Percentiles rank a stretch among this genome's conserved stretches.
Conservation (phyloP, 2,329 filamentous ascomycete genomes). For the Whalleya microplaca region DNA sequence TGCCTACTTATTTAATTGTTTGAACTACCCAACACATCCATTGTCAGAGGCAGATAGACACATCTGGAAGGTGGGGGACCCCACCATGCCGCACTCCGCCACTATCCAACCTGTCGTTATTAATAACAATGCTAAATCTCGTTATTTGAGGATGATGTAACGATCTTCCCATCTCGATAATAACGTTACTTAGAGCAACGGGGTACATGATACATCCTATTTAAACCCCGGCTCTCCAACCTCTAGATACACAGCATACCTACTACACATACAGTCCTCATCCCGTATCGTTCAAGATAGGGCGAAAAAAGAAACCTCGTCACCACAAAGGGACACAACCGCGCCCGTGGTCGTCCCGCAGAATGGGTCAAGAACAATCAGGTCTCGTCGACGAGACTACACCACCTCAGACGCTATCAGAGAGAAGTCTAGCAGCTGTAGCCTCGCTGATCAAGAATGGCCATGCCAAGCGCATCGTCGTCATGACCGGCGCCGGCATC, state of each 20-base stretch:
- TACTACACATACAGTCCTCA: too few relatives aligned
- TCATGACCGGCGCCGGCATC: constrained; percentile 91
- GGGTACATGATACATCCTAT: background rate
- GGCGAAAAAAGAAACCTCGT: constrained; percentile 31
- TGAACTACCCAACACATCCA: too few relatives aligned
- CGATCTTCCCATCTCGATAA: background rate
- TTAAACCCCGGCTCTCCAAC: background rate
- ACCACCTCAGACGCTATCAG: constrained; percentile 65
- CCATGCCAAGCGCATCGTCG: constrained; percentile 71
- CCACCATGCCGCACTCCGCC: too few relatives aligned
- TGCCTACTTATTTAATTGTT: too few relatives aligned
- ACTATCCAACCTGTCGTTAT: too few relatives aligned
- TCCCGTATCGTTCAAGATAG: constrained; percentile 23
- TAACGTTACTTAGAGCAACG: background rate
- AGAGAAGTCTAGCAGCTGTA: constrained; percentile 72
- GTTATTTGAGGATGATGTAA: background rate
- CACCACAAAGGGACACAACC: constrained; percentile 27
- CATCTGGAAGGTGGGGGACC: too few relatives aligned
- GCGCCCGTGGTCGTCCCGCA: constrained; percentile 42
- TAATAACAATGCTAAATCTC: too few relatives aligned
- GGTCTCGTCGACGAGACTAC: constrained; percentile 61
- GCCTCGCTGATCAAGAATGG: constrained; percentile 80
- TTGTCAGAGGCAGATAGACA: too few relatives aligned
- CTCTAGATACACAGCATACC: background rate
- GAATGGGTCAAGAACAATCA: constrained; percentile 88